Percentiles rank a stretch among this genome's conserved stretches.
phyloP scores from a whole-genome alignment of 805 yeast genomes.

The Candida awuae region DNA sequence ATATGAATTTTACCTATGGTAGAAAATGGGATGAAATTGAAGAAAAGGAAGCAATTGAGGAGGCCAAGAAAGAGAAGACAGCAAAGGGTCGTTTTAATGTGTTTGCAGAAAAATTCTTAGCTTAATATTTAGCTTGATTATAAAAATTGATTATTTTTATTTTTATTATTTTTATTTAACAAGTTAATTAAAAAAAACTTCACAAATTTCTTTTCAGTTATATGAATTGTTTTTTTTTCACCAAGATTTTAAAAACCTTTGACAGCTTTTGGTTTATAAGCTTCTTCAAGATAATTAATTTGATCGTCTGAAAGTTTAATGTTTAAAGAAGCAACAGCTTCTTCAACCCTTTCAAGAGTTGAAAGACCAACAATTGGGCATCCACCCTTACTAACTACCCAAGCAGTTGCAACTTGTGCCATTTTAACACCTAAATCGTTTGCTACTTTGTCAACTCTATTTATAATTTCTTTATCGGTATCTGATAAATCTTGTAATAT shows the following conservation, averaged over 20 bases:
- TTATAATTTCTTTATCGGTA: conserved; percentile 31
- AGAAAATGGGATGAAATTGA: conserved; percentile 23
- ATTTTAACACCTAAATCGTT: conserved; percentile 38
- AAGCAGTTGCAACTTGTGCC: conserved; percentile 48
- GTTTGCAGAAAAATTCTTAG: conserved; percentile 15
- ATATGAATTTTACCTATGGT: conserved; percentile 31
- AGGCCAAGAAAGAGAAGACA: conserved; percentile 11
- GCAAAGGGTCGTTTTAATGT: conserved; percentile 9
- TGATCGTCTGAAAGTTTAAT: conserved; percentile 34
- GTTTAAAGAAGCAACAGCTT: conserved; percentile 36
- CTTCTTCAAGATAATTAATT: conserved; percentile 30
- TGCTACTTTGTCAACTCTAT: conserved; percentile 50
- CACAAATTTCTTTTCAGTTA: too few relatives aligned
- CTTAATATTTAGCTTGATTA: too few relatives aligned
- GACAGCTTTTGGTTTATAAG: conserved; percentile 18
- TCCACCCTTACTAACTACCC: conserved; percentile 45
- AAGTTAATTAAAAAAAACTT: too few relatives aligned
- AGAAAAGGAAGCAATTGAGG: conserved; percentile 10
- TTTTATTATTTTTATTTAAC: too few relatives aligned
- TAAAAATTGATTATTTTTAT: too few relatives aligned
- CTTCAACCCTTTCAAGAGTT: conserved; percentile 42
- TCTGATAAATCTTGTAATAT: conserved; percentile 15
- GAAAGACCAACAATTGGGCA: conserved; percentile 53
- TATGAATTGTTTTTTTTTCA: not conserved
- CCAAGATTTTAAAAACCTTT: conserved; percentile 1